Evolutionary conservation across 768 basidiomycete species (phyloP).

Genomic region (Termitomyces sp.): DNA sequence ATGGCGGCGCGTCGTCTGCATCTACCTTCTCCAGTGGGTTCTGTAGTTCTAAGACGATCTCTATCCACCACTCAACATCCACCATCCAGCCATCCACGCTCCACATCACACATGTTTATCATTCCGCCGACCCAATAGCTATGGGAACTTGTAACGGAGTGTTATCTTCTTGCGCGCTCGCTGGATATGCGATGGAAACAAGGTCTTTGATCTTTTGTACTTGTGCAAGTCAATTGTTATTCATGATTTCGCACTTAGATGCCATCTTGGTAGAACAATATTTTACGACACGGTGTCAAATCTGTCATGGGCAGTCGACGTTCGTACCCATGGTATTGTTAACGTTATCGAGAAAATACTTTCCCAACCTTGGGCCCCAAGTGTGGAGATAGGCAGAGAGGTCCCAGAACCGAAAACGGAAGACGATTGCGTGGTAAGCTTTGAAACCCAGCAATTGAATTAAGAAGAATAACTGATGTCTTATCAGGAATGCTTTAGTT

Average conservation of each 20-base stretch:
- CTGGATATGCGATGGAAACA: conserved; percentile 87
- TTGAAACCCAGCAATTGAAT: background rate
- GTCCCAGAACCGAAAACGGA: conserved; percentile 53
- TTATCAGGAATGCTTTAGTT: conserved; percentile 60
- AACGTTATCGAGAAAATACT: conserved; percentile 74
- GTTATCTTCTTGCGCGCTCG: conserved; percentile 75
- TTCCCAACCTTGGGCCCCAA: conserved; percentile 64
- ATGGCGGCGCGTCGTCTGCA: conserved; percentile 78
- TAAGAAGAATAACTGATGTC: background rate
- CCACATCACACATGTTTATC: conserved; percentile 87
- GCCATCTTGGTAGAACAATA: conserved; percentile 83
- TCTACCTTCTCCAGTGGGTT: conserved; percentile 74
- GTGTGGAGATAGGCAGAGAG: conserved; percentile 54
- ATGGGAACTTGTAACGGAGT: conserved; percentile 86
- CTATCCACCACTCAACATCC: background rate
- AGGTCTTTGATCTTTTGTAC: conserved; percentile 32
- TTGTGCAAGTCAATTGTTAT: background rate
- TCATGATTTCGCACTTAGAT: conserved; percentile 33
- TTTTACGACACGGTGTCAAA: conserved; percentile 90
- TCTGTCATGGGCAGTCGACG: conserved; percentile 78
- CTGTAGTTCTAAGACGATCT: background rate
- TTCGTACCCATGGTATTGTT: conserved; percentile 78
- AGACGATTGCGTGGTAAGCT: conserved; percentile 67
- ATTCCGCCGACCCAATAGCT: conserved; percentile 92
- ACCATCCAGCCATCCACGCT: conserved; percentile 58